Evolutionary conservation across 2,329 filamentous ascomycete species (phyloP).

Genomic region (Diaporthe batatas): DNA sequence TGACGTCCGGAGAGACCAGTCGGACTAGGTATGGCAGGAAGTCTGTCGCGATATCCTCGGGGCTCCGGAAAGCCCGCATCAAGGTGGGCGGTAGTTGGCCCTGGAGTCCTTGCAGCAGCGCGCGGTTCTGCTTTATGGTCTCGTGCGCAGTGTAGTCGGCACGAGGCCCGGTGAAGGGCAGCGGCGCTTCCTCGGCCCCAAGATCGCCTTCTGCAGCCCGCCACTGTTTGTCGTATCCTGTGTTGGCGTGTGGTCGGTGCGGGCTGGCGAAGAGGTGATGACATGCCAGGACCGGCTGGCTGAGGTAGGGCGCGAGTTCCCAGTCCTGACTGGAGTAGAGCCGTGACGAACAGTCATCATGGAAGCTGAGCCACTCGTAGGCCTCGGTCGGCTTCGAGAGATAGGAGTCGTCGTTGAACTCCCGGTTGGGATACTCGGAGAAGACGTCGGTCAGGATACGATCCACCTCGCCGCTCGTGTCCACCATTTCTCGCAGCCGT

Average conservation of each 20-base stretch:
- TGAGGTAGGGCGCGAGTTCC: slow-evolving; percentile 90
- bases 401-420: slow-evolving; percentile 93
- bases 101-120: slow-evolving; percentile 80
- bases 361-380: slow-evolving; percentile 96
- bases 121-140: slow-evolving; percentile 81
- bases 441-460: slow-evolving; percentile 88
- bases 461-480: slow-evolving; percentile 83
- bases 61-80: slow-evolving; percentile 81
- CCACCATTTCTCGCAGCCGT: slow-evolving; percentile 80
- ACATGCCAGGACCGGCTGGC: slow-evolving; percentile 88
- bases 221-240: slow-evolving; percentile 60
- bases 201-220: slow-evolving; percentile 60
- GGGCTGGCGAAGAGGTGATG: slow-evolving; percentile 90
- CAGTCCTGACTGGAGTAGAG: slow-evolving; percentile 91
- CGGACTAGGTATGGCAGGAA: slow-evolving; percentile 87
- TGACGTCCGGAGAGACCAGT: slow-evolving; percentile 89
- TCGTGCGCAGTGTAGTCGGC: slow-evolving; percentile 88
- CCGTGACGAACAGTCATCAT: slow-evolving; percentile 83
- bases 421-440: slow-evolving; percentile 84
- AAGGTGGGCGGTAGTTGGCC: slow-evolving; percentile 78
- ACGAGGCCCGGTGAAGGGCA: slow-evolving; percentile 84
- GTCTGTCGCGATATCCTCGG: slow-evolving; percentile 82
- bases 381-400: slow-evolving; percentile 88
- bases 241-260: slow-evolving; percentile 60
- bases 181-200: slow-evolving; percentile 62